Evolutionary conservation across 139 green algal species (phyloP).

Genomic region (Chlamydomonas sphaeroides): DNA sequence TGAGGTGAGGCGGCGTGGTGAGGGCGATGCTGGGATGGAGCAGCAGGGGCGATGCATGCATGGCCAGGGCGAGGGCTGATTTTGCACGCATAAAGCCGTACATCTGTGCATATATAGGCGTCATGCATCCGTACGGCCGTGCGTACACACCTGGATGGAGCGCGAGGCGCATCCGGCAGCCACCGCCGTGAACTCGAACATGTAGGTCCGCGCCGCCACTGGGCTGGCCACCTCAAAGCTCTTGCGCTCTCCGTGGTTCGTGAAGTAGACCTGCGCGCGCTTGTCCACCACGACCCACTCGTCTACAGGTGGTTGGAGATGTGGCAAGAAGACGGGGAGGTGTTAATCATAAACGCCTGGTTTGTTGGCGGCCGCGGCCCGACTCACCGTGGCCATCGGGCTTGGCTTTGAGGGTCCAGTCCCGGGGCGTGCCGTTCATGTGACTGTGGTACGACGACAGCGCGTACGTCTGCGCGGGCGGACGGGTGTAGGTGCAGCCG

Average conservation of each 20-base stretch:
- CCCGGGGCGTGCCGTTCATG: slow-evolving; percentile 7
- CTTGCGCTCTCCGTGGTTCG: neutral
- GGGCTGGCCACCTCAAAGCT: neutral
- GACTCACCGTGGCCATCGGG: too few species aligned
- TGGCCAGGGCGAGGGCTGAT: too few species aligned
- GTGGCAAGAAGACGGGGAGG: too few species aligned
- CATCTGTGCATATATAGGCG: too few species aligned
- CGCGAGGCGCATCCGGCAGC: slow-evolving; percentile 11
- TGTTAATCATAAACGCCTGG: too few species aligned
- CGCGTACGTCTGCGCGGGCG: neutral
- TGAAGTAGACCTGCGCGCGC: slow-evolving; percentile 2
- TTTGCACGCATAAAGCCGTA: too few species aligned
- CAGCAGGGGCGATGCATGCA: too few species aligned
- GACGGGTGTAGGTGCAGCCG: too few species aligned
- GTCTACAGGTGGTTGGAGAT: neutral
- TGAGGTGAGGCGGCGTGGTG: too few species aligned
- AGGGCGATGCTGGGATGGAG: too few species aligned
- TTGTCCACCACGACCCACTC: slow-evolving; percentile 5
- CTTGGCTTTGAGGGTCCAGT: neutral
- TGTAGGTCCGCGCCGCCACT: neutral
- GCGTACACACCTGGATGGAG: slow-evolving; percentile 28
- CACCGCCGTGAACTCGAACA: slow-evolving; percentile 13
- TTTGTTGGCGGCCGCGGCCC: too few species aligned
- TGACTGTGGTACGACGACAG: slow-evolving; percentile 26
- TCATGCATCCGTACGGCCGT: too few species aligned